Conservation (phyloP, 179 eudicot species). For the Beta macrorhiza region DNA sequence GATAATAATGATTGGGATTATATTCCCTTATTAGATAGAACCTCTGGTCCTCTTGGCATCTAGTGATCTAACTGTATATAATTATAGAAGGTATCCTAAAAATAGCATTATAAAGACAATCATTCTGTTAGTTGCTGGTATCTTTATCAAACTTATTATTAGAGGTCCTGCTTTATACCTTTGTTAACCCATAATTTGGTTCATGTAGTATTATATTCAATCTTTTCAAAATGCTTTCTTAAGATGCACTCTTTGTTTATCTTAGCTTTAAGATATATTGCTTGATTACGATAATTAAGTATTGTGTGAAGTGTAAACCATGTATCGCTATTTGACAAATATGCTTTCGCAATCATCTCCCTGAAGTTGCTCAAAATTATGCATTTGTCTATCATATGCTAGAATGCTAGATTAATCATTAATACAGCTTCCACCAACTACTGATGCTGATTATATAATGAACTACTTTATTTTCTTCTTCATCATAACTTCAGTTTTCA, state of each 20-base stretch:
- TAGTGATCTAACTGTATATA: background rate
- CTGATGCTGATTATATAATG: background rate
- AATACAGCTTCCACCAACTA: background rate
- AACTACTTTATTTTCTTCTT: too few relatives aligned
- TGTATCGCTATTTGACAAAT: background rate
- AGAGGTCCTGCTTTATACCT: background rate
- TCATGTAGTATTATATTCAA: background rate
- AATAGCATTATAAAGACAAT: slow-evolving; percentile 17
- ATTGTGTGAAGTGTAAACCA: background rate
- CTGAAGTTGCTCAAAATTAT: background rate
- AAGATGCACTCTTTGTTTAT: background rate
- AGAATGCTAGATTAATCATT: background rate
- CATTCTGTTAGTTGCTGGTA: slow-evolving; percentile 13
- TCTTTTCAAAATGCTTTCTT: background rate
- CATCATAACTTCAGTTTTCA: too few relatives aligned
- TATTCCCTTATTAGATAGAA: background rate
- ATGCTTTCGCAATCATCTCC: background rate
- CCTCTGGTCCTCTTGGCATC: background rate
- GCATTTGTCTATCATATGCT: background rate
- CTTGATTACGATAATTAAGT: background rate
- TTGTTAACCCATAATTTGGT: background rate
- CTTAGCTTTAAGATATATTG: background rate
- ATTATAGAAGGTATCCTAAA: background rate
- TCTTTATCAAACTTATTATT: background rate
- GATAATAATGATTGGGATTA: background rate